Evolutionary conservation across 2,329 filamentous ascomycete species (phyloP).

Genomic region (Venturiaceae sp.): DNA sequence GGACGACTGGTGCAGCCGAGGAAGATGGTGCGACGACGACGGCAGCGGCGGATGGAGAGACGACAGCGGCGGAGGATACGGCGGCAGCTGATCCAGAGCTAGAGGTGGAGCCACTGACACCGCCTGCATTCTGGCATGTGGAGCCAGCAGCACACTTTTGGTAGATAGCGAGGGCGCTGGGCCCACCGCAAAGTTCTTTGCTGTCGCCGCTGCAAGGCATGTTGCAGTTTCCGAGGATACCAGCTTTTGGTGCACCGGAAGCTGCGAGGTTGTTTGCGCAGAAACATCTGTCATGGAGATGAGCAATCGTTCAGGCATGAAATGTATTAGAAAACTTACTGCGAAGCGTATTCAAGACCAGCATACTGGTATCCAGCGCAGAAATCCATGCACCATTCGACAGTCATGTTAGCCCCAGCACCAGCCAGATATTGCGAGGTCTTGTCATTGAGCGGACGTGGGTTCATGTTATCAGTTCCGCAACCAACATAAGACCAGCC

Average conservation of each 20-base stretch:
- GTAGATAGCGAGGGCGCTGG: slow-evolving; percentile 1
- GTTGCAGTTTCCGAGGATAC: slow-evolving; percentile 45
- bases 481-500: slow-evolving; percentile 24
- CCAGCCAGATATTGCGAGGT: slow-evolving; percentile 9
- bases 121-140: slow-evolving; percentile 1
- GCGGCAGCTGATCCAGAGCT: background rate
- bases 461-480: slow-evolving; percentile 22
- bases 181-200: slow-evolving; percentile 5
- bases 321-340: slow-evolving; percentile 21
- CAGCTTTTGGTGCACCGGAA: slow-evolving; percentile 26
- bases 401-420: slow-evolving; percentile 17
- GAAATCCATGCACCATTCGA: slow-evolving; percentile 21
- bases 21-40: background rate
- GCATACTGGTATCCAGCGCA: slow-evolving; percentile 21
- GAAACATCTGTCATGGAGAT: slow-evolving; percentile 33
- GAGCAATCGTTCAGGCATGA: background rate
- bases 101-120: background rate
- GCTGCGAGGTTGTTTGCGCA: slow-evolving; percentile 29
- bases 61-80: too few relatives aligned
- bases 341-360: slow-evolving; percentile 17
- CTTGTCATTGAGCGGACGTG: slow-evolving; percentile 11
- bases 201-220: slow-evolving; percentile 34
- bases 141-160: background rate
- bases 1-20: background rate
- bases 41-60: too few relatives aligned